Conservation (phyloP, 2,329 filamentous ascomycete species). For the Huntiella savannae region DNA sequence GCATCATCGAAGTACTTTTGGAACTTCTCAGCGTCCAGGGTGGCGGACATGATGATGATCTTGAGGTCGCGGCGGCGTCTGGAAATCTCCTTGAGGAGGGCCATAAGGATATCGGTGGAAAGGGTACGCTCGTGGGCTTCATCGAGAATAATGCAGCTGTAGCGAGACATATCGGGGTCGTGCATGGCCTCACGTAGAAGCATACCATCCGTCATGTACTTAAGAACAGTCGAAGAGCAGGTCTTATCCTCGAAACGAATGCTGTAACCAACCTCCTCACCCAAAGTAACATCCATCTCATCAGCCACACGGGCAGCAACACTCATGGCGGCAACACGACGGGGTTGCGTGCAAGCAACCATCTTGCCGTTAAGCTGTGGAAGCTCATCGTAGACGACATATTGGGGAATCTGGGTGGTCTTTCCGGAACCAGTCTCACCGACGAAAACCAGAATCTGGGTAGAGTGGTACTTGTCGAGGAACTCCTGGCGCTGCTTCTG, state of each 20-base stretch:
- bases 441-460: slow-evolving; percentile 93
- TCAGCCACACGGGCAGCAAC: slow-evolving; percentile 95
- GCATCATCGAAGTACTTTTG: slow-evolving; percentile 94
- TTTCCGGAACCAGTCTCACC: slow-evolving; percentile 99
- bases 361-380: slow-evolving; percentile 74
- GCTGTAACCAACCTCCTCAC: slow-evolving; percentile 92
- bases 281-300: slow-evolving; percentile 84
- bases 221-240: slow-evolving; percentile 70
- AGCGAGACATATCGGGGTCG: slow-evolving; percentile 76
- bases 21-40: slow-evolving; percentile 93
- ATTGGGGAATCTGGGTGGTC: slow-evolving; percentile 97
- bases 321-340: slow-evolving; percentile 95
- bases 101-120: slow-evolving; percentile 94
- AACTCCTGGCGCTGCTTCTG: slow-evolving; percentile 90
- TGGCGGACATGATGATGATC: slow-evolving; percentile 98
- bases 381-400: slow-evolving; percentile 90
- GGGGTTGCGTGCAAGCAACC: slow-evolving; percentile 91
- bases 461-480: slow-evolving; percentile 75
- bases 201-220: slow-evolving; percentile 99
- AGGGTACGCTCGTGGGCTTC: slow-evolving; percentile 96
- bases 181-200: slow-evolving; percentile 91
- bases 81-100: slow-evolving; percentile 79
- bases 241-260: slow-evolving; percentile 98
- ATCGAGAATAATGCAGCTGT: slow-evolving; percentile 95
- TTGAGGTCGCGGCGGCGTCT: slow-evolving; percentile 73